These are phyloP conservation scores for Whalleya microplaca DNA, from an alignment of 2,329 filamentous ascomycete species.

Conservation along the genomic window DNA sequence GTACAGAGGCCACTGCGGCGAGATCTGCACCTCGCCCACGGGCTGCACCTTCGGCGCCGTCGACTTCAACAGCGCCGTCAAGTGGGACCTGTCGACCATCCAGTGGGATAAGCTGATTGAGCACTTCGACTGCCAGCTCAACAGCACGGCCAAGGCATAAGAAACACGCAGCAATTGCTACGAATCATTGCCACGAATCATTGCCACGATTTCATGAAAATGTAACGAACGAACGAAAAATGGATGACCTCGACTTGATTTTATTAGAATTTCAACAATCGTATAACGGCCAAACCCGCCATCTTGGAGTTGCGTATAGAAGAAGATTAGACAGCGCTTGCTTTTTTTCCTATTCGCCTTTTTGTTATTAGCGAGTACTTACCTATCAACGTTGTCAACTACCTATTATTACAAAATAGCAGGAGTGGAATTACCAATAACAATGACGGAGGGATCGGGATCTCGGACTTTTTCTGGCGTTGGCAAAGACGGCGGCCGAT, in stretches of 20 bases:
- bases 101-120: constrained; percentile 47
- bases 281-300: too few relatives aligned
- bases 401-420: too few relatives aligned
- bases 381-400: too few relatives aligned
- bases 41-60: constrained; percentile 57
- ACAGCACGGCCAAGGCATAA: constrained; percentile 29
- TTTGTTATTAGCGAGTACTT: too few relatives aligned
- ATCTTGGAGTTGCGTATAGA: too few relatives aligned
- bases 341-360: too few relatives aligned
- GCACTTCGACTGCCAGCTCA: constrained; percentile 43
- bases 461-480: constrained; percentile 30
- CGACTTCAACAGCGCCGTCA: constrained; percentile 49
- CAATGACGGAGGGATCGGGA: constrained; percentile 26
- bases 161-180: background rate
- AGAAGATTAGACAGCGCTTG: too few relatives aligned
- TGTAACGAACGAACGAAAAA: background rate
- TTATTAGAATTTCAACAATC: background rate
- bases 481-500: too few relatives aligned
- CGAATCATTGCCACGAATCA: too few relatives aligned
- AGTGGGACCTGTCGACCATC: constrained; percentile 51
- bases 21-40: constrained; percentile 52
- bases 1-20: constrained; percentile 43
- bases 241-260: background rate
- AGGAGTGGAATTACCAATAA: background rate
- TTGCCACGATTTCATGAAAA: background rate